Percentiles rank a stretch among this genome's conserved stretches.
phyloP scores from a whole-genome alignment of 805 yeast species.

The Huiozyma sinensis region DNA sequence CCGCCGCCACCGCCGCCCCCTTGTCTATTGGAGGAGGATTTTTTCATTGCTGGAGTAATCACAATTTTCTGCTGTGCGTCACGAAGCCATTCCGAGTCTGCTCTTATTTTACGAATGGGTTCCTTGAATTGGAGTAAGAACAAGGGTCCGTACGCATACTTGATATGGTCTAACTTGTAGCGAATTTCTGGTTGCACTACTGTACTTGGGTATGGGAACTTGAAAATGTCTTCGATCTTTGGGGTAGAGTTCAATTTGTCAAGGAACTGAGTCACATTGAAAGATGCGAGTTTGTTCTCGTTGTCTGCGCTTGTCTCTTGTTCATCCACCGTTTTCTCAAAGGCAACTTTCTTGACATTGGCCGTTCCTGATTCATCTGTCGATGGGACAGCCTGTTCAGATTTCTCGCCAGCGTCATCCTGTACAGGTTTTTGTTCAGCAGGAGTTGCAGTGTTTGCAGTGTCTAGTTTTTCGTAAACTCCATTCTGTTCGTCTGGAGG shows the following conservation, averaged over 20 bases:
- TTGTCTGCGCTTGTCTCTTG: conserved; percentile 1
- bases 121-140: conserved; percentile 71
- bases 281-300: conserved; percentile 11
- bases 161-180: conserved; percentile 24
- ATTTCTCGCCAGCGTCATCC: neutral
- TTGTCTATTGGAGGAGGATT: conserved; percentile 10
- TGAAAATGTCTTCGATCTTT: conserved; percentile 46
- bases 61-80: conserved; percentile 24
- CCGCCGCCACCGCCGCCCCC: conserved; percentile 30
- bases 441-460: conserved; percentile 1
- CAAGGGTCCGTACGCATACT: conserved; percentile 62
- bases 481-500: conserved; percentile 2
- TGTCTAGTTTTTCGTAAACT: neutral
- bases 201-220: conserved; percentile 46
- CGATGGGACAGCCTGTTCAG: neutral
- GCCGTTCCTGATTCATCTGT: neutral
- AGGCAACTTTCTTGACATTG: neutral
- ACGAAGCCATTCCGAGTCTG: conserved; percentile 51
- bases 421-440: conserved; percentile 4
- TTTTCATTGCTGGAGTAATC: conserved; percentile 22
- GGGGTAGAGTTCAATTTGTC: conserved; percentile 36
- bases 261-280: conserved; percentile 43
- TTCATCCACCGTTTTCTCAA: neutral
- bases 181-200: conserved; percentile 39
- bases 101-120: conserved; percentile 38